A percentile compares a stretch with the other conserved stretches of the same genome.
These are phyloP conservation scores for Candida boidinii DNA, from an alignment of 805 yeast genomes.

Conservation along the genomic window DNA sequence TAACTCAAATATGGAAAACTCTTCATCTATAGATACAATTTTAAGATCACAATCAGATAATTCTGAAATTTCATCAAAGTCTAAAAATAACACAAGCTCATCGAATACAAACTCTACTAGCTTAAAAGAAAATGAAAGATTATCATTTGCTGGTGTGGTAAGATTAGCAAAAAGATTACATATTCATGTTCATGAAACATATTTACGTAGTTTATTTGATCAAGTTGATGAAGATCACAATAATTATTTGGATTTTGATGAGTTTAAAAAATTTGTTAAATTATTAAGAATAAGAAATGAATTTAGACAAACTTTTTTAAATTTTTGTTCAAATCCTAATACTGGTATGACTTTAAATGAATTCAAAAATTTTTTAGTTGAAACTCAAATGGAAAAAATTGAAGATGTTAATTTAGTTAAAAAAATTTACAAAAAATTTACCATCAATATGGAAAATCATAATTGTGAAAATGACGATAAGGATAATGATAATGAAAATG, in stretches of 20 bases:
- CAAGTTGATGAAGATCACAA: conserved; percentile 41
- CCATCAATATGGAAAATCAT: too few species aligned
- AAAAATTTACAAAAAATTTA: conserved; percentile 31
- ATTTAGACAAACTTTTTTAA: conserved; percentile 39
- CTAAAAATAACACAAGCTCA: too few species aligned
- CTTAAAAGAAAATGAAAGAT: conserved; percentile 23
- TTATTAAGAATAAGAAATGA: conserved; percentile 61
- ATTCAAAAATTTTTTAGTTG: conserved; percentile 35
- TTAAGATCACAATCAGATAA: too few species aligned
- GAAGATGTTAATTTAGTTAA: conserved; percentile 18
- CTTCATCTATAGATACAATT: too few species aligned
- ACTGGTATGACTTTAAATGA: conserved; percentile 18
- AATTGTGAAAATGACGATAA: conserved; percentile 8
- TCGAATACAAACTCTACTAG: too few species aligned
- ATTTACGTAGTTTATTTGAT: conserved; percentile 42
- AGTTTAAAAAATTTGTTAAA: conserved; percentile 69
- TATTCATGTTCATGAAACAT: conserved; percentile 54
- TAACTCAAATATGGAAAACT: too few species aligned
- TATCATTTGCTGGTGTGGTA: conserved; percentile 61
- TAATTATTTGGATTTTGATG: conserved; percentile 54
- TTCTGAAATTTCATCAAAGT: too few species aligned
- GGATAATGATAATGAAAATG: conserved; percentile 6
- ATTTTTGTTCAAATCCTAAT: conserved; percentile 15
- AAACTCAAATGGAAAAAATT: conserved; percentile 39
- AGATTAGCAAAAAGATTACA: conserved; percentile 60